Conservation (phyloP, 768 basidiomycete genomes). For the Dioszegia hungarica region DNA sequence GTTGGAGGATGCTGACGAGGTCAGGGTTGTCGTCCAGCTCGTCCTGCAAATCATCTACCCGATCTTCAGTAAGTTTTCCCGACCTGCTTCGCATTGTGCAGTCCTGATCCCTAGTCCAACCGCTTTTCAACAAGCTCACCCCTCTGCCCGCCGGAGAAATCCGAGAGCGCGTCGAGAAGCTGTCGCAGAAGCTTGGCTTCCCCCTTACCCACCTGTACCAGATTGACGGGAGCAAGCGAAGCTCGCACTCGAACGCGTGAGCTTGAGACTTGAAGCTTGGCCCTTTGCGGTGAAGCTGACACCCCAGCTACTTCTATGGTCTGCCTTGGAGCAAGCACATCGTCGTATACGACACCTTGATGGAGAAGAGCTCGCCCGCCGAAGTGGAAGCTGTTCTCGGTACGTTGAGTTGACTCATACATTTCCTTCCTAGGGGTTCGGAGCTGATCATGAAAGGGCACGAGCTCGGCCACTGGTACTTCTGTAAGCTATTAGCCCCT, state of each 20-base stretch:
- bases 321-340: slow-evolving; percentile 65
- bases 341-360: slow-evolving; percentile 96
- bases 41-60: slow-evolving; percentile 58
- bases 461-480: slow-evolving; percentile 95
- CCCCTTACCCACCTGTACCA: slow-evolving; percentile 92
- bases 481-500: slow-evolving; percentile 52
- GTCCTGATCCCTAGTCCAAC: slow-evolving; percentile 55
- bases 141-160: slow-evolving; percentile 74
- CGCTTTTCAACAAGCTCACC: slow-evolving; percentile 94
- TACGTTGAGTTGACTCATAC: too few relatives aligned
- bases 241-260: slow-evolving; percentile 79
- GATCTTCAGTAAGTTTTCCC: slow-evolving; percentile 35
- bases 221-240: slow-evolving; percentile 94
- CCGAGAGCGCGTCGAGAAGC: slow-evolving; percentile 66
- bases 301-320: slow-evolving; percentile 82
- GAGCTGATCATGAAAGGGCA: slow-evolving; percentile 54
- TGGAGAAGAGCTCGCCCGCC: slow-evolving; percentile 80
- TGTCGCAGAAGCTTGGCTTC: slow-evolving; percentile 80
- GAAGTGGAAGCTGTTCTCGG: slow-evolving; percentile 92
- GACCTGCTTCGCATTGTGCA: too few relatives aligned
- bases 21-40: slow-evolving; percentile 74
- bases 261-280: too few relatives aligned
- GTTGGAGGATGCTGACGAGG: neutral
- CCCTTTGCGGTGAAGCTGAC: neutral
- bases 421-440: too few relatives aligned